A percentile compares a stretch with the other conserved stretches of the same genome.
These are phyloP conservation scores for Haemoproteus tartakovskyi DNA, from an alignment of 169 alveolate species.

Conservation along the genomic window DNA sequence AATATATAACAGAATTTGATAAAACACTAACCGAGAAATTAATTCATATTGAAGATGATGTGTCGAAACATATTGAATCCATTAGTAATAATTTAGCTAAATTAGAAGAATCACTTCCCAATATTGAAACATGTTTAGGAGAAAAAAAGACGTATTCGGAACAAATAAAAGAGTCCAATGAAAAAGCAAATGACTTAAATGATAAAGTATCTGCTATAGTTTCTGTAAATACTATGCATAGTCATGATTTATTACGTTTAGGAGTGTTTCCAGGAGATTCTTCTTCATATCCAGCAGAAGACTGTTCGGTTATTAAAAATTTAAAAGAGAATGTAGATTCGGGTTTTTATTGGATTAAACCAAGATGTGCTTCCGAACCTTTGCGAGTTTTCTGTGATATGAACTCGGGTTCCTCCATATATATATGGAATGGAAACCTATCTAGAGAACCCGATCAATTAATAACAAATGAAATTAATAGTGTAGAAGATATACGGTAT, in stretches of 20 bases:
- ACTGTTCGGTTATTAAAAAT: slow-evolving; percentile 80
- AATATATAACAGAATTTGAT: slow-evolving; percentile 81
- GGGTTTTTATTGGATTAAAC: slow-evolving; percentile 90
- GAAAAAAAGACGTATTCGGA: slow-evolving; percentile 73
- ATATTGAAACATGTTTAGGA: slow-evolving; percentile 75
- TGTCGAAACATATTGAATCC: slow-evolving; percentile 74
- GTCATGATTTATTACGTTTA: slow-evolving; percentile 66
- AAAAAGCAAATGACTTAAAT: slow-evolving; percentile 69
- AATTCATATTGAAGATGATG: slow-evolving; percentile 80
- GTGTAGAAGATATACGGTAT: slow-evolving; percentile 78
- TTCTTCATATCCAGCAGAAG: slow-evolving; percentile 84
- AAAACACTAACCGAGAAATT: slow-evolving; percentile 74
- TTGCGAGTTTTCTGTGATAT: slow-evolving; percentile 87
- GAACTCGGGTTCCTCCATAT: slow-evolving; percentile 76
- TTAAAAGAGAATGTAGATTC: slow-evolving; percentile 67
- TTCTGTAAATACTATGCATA: slow-evolving; percentile 42
- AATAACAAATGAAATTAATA: slow-evolving; percentile 68
- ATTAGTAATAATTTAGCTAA: slow-evolving; percentile 76
- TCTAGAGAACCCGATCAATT: slow-evolving; percentile 71
- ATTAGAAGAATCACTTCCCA: slow-evolving; percentile 77
- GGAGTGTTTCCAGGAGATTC: slow-evolving; percentile 80
- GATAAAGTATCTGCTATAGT: slow-evolving; percentile 59
- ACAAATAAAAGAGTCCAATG: slow-evolving; percentile 70
- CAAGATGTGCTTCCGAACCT: slow-evolving; percentile 85
- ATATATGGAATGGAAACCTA: slow-evolving; percentile 71